These are phyloP conservation scores for Hypomontagnella submonticulosa DNA, from an alignment of 495 filamentous ascomycete species.

Conservation along the genomic window DNA sequence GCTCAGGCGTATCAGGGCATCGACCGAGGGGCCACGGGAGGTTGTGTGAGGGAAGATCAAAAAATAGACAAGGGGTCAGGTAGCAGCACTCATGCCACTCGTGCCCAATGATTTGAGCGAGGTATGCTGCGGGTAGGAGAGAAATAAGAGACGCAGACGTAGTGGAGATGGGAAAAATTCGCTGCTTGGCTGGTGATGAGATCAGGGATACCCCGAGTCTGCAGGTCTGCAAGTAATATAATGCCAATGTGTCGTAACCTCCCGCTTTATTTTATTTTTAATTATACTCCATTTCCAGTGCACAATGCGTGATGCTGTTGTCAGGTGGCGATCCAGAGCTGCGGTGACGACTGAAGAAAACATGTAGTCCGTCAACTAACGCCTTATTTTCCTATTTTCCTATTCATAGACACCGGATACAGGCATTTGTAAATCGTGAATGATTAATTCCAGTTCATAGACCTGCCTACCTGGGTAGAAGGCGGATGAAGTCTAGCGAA, in stretches of 20 bases:
- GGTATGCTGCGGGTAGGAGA: conserved; percentile 40
- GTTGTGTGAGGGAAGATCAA: conserved; percentile 41
- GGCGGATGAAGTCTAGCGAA: conserved; percentile 15
- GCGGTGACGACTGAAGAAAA: conserved; percentile 30
- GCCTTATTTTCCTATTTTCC: conserved; percentile 9
- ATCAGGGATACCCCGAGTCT: conserved; percentile 41
- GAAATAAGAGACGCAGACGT: conserved; percentile 39
- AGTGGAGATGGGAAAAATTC: conserved; percentile 47
- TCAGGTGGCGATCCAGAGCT: conserved; percentile 37
- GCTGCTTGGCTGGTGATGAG: conserved; percentile 44
- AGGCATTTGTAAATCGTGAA: background rate
- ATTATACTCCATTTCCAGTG: conserved; percentile 10
- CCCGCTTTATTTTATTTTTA: background rate
- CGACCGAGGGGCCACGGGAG: conserved; percentile 24
- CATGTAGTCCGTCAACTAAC: conserved; percentile 5
- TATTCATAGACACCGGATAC: conserved; percentile 1
- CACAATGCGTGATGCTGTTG: conserved; percentile 29
- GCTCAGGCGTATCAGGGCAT: conserved; percentile 35
- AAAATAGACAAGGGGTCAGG: conserved; percentile 47
- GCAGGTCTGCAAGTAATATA: conserved; percentile 46
- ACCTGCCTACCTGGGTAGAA: conserved; percentile 33
- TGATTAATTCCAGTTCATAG: conserved; percentile 8
- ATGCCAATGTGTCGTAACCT: conserved; percentile 35
- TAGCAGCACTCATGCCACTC: conserved; percentile 45
- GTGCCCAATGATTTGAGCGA: conserved; percentile 48